Evolutionary conservation across 2,329 filamentous ascomycete genomes (phyloP).

Genomic region (Aquanectria penicillioides): DNA sequence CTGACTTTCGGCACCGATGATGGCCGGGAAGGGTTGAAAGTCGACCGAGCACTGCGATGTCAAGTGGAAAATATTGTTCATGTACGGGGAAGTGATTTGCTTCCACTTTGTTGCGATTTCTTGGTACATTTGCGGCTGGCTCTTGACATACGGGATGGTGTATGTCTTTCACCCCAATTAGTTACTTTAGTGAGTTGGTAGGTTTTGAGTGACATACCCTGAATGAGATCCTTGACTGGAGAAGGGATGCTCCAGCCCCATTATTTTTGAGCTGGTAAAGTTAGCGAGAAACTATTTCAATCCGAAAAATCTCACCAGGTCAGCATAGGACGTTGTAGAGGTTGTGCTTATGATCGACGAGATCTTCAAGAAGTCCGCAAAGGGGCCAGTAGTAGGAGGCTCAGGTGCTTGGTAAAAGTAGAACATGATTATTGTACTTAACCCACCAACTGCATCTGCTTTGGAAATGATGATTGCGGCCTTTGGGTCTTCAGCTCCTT

Average conservation of each 20-base stretch:
- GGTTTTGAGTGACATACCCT: conserved; percentile 14
- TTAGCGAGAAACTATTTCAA: not conserved
- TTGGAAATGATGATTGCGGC: conserved; percentile 44
- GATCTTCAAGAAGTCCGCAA: conserved; percentile 47
- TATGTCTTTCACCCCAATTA: conserved; percentile 25
- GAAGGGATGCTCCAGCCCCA: conserved; percentile 19
- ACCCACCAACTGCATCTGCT: conserved; percentile 28
- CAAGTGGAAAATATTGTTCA: conserved; percentile 35
- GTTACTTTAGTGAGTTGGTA: not conserved
- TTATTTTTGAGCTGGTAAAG: conserved; percentile 29
- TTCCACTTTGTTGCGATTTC: conserved; percentile 46
- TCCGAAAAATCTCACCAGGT: conserved; percentile 37
- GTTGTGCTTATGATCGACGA: conserved; percentile 33
- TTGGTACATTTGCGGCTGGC: conserved; percentile 43
- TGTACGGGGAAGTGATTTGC: conserved; percentile 37
- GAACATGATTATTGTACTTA: conserved; percentile 42
- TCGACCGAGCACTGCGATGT: conserved; percentile 42
- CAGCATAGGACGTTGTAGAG: conserved; percentile 43
- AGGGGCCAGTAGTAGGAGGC: conserved; percentile 42
- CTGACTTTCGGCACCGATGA: conserved; percentile 36
- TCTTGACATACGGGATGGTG: conserved; percentile 37
- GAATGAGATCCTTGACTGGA: conserved; percentile 31
- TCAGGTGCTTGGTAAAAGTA: conserved; percentile 47
- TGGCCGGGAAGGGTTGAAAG: conserved; percentile 44
- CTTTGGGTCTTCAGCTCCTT: conserved; percentile 39